Evolutionary conservation across 2,329 filamentous ascomycete species (phyloP), one percentile per base, ranked within the genome.

Genomic region (Cryoendolithus antarcticus): DNA sequence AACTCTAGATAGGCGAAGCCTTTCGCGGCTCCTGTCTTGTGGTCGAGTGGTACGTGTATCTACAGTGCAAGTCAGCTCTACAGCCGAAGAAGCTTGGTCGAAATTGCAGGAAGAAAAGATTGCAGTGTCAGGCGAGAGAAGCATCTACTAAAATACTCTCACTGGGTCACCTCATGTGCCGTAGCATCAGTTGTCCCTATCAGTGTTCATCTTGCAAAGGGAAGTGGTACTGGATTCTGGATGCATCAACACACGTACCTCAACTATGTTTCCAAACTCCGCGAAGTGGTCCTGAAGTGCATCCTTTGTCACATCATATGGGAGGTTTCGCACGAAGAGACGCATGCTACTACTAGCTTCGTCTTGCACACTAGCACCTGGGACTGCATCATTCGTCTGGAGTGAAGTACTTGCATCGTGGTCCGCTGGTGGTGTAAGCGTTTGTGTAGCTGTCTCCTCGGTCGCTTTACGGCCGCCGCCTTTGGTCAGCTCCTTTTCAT

Each of bases 71-170:
- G 41, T 46, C 13, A 48, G 42, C 34, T 35, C 15, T n/a, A 5
- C 15, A 3, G 15, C 15, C 15, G 15, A 19, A 19, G 15, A 19
- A 19, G 15, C 15, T 19, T 19, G 5, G 15, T 19, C 15, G 15
- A 19, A 5, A 19, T 3, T 19, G 15, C 5, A 19, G 15, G 15
- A 5, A 19, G 15, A 19, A 19, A 19, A 5, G 5, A 19, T 19
- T 19, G 15, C 15, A 19, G 15, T 19, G 15, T 19, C 15, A 19
- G 15, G 3, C 69, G 15, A 65, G 81, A 86, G 79, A 88, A 82
- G 85, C 84, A 94, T 96, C 89, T 98, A 98, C 91, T 95, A 98
- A 94, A 93, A 94, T 91, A 82, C 75, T 85, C 80, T 86, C 79
- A 80, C 81, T 79, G 77, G 67, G 86, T 71, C 52, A 77, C 83